phyloP scores from a whole-genome alignment of 495 filamentous ascomycete species.

The Aspergillus ellipticus region DNA sequence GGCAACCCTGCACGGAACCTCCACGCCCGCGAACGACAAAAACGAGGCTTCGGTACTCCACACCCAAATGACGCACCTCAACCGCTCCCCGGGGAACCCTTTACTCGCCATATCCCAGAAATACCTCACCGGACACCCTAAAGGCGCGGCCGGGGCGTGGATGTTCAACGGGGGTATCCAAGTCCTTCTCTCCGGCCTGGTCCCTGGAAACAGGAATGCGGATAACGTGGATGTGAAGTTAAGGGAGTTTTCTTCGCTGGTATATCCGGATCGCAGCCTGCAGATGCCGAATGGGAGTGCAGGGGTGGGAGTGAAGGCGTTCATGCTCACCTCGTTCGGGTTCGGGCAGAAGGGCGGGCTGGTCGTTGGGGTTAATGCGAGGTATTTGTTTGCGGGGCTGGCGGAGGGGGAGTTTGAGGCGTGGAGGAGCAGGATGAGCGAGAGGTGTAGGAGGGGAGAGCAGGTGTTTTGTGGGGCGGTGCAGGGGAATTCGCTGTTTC shows the following conservation, averaged over 20 bases:
- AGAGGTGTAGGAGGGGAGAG: background rate
- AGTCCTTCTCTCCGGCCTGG: conserved; percentile 85
- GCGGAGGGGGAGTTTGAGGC: conserved; percentile 21
- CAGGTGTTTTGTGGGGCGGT: background rate
- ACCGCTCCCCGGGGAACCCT: conserved; percentile 89
- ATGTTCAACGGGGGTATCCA: conserved; percentile 98
- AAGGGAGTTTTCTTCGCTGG: conserved; percentile 83
- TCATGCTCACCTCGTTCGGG: conserved; percentile 95
- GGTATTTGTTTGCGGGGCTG: conserved; percentile 86
- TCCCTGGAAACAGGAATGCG: conserved; percentile 93
- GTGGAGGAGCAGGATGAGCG: conserved; percentile 52
- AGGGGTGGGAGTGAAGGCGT: conserved; percentile 65
- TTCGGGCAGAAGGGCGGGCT: conserved; percentile 98
- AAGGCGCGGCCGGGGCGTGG: conserved; percentile 97
- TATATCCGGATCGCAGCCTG: conserved; percentile 85
- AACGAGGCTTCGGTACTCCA: conserved; percentile 96
- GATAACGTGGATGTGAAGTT: conserved; percentile 95
- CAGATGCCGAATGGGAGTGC: too few species aligned
- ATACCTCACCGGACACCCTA: conserved; percentile 94
- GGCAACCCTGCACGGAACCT: conserved; percentile 96
- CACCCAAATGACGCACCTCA: conserved; percentile 89
- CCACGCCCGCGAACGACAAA: conserved; percentile 96
- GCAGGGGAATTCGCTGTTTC: background rate
- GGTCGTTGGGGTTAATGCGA: conserved; percentile 89
- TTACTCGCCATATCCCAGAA: conserved; percentile 97